Evolutionary conservation across 345 rosid genomes (phyloP), one percentile per base, ranked within the genome.

Genomic region (Psidium guajava): DNA sequence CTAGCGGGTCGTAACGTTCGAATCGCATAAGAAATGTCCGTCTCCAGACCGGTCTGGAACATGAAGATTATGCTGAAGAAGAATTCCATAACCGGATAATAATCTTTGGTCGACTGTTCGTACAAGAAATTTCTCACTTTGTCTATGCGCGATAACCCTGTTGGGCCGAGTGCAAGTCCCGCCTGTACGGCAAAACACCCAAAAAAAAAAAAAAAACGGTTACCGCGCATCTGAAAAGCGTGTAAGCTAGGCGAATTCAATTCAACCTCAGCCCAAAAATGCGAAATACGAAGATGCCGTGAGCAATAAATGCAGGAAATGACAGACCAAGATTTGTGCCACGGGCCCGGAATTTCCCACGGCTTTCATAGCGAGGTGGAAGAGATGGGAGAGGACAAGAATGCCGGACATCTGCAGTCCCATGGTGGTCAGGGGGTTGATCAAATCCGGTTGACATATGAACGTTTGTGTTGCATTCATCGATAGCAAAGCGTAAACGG

Each of bases 381-480:
- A 97, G 86, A 94, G 86, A 16, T 97, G 98, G 86, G 99, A 94
- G 87, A 94, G 87, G 58, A 97, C 98, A 61, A 97, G 97, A 83
- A 97, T 94, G 85, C 93, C 89, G 55, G 94, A 88, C 82, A 93
- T 93, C 89, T 95, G 99, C 84, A 92, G 81, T 83, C 90, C 86
- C 82, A 93, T 90, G 11, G 93, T 87, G 86, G 93, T 84, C 57
- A 95, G 91, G 21, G 99, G 99, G 86, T 97, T 97, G 88, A 95
- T 90, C 73, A 91, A 88, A 55, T 94, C 91, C 1, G 81, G 83
- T 58, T 80, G 61, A 84, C 91, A 90, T 85, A 88, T 42, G 14
- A 74, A 82, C 27, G 85, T 80, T 49, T 83, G 85, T 6, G 89
- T 87, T 74, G 88, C 84, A 55, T 90, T 89, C 92, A 89, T 89